Evolutionary conservation across 2,329 filamentous ascomycete genomes (phyloP).

Genomic region (Fusarium armeniacum): DNA sequence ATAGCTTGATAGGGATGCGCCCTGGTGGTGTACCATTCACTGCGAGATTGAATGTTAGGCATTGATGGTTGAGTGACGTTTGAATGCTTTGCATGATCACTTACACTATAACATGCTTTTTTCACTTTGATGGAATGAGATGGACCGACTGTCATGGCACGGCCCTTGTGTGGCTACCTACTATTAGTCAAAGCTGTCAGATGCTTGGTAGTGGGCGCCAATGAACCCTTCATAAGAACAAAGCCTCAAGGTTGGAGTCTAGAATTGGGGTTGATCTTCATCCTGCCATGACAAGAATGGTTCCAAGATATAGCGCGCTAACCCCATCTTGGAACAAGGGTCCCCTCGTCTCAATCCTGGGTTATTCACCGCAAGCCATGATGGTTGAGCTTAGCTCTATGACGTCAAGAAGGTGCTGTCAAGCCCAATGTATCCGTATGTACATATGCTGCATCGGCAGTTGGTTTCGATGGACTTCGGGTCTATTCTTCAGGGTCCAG

Average conservation of each 20-base stretch:
- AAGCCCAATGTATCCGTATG: constrained; percentile 23
- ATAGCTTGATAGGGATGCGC: constrained; percentile 3
- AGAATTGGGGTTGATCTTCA: constrained; percentile 46
- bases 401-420: constrained; percentile 42
- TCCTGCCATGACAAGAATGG: constrained; percentile 25
- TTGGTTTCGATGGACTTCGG: constrained; percentile 22
- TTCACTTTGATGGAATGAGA: constrained; percentile 10
- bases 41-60: constrained; percentile 3
- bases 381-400: constrained; percentile 36
- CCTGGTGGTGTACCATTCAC: constrained; percentile 2
- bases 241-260: constrained; percentile 28
- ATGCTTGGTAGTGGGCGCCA: constrained; percentile 30
- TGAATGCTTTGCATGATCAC: constrained; percentile 10
- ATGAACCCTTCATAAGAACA: constrained; percentile 29
- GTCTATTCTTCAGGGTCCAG: constrained; percentile 27
- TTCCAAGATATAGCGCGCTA: constrained; percentile 48
- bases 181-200: constrained; percentile 36
- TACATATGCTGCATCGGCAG: constrained; percentile 35
- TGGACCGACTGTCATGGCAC: constrained; percentile 26
- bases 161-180: constrained; percentile 33
- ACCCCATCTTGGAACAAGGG: constrained; percentile 32
- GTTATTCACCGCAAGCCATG: constrained; percentile 43
- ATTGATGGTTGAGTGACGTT: constrained; percentile 7
- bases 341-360: constrained; percentile 28
- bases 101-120: constrained; percentile 24